A percentile compares a stretch with the other conserved stretches of the same genome.
These are phyloP conservation scores for Miamiensis avidus DNA, from an alignment of 169 alveolate species.

Conservation along the genomic window DNA sequence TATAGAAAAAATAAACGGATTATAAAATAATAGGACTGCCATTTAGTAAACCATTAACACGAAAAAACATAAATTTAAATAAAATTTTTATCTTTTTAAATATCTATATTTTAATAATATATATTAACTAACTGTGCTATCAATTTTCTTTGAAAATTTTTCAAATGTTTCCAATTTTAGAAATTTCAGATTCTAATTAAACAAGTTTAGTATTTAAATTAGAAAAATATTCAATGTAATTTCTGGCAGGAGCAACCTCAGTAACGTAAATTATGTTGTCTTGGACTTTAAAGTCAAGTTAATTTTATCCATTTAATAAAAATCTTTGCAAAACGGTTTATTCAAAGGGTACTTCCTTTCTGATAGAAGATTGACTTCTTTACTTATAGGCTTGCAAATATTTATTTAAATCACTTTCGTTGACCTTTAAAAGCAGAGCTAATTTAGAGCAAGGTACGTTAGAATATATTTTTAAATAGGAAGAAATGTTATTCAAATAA, in stretches of 20 bases:
- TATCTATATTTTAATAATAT: too few relatives aligned
- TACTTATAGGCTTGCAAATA: not conserved
- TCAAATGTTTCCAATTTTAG: not conserved
- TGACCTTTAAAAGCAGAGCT: not conserved
- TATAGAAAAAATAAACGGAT: too few relatives aligned
- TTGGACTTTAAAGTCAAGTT: constrained; percentile 4
- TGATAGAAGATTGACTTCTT: not conserved
- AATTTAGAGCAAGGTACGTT: not conserved
- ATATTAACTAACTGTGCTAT: too few relatives aligned
- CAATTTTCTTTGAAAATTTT: too few relatives aligned
- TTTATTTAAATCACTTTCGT: constrained; percentile 1
- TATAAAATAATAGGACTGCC: too few relatives aligned
- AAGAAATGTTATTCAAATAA: not conserved
- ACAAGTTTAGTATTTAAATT: constrained; percentile 7
- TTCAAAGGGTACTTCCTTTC: constrained; percentile 7
- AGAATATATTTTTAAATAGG: constrained; percentile 9
- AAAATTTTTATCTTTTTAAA: too few relatives aligned
- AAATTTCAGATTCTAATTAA: not conserved
- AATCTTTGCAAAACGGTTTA: constrained; percentile 13
- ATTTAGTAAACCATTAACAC: too few relatives aligned
- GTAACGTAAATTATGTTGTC: constrained; percentile 9
- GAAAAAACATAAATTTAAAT: too few relatives aligned
- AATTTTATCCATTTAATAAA: not conserved
- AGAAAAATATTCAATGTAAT: constrained; percentile 13
- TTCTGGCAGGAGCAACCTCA: constrained; percentile 11